Evolutionary conservation across 192 early-diverging fungal species (phyloP).

Genomic region (Gigaspora rosea): DNA sequence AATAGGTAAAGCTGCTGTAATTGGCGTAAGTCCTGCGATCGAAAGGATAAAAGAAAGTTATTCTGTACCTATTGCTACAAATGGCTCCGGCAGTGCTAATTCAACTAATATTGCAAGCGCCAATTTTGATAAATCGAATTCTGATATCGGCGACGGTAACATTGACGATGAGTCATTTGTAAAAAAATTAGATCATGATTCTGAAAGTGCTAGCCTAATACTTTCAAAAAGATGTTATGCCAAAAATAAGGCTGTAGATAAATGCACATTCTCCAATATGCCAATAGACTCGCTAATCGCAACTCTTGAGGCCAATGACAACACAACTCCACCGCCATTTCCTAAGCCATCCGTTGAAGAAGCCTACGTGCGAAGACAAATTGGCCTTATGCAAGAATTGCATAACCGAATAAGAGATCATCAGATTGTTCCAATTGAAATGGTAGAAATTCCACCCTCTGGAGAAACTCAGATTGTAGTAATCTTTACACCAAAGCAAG

Average conservation of each 20-base stretch:
- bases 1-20: neutral
- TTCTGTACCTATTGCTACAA: neutral
- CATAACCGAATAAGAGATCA: constrained; percentile 69
- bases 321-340: constrained; percentile 62
- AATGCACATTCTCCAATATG: constrained; percentile 19
- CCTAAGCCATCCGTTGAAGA: constrained; percentile 72
- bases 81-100: neutral
- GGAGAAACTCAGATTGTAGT: constrained; percentile 71
- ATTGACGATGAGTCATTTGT: neutral
- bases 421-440: constrained; percentile 60
- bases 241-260: neutral
- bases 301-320: constrained; percentile 64
- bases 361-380: constrained; percentile 66
- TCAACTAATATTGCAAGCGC: too few species aligned
- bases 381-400: constrained; percentile 73
- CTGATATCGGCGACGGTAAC: neutral
- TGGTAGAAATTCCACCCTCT: constrained; percentile 67
- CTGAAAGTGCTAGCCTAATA: too few species aligned
- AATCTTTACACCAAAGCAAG: constrained; percentile 67
- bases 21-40: neutral
- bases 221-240: too few species aligned
- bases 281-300: constrained; percentile 63
- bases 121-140: neutral
- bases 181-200: too few species aligned
- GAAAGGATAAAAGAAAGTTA: constrained; percentile 21